These are phyloP conservation scores for Nyctanthes arbortristis DNA, from an alignment of 257 asterid genomes.

Conservation along the genomic window DNA sequence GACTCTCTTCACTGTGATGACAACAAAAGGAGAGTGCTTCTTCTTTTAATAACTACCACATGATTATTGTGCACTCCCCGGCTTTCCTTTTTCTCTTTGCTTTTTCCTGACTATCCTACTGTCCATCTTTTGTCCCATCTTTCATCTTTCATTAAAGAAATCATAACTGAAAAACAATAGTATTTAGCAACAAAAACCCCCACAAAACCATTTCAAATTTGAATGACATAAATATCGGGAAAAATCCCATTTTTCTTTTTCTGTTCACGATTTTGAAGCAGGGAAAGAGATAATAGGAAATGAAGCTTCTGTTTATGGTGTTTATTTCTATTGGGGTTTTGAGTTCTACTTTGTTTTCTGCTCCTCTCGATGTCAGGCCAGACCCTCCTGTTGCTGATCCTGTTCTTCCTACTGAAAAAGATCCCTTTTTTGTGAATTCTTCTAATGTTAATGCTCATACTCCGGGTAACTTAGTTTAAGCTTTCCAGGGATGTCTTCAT, in stretches of 20 bases:
- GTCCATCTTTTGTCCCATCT: constrained; percentile 50
- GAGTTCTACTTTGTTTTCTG: constrained; percentile 41
- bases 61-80: constrained; percentile 60
- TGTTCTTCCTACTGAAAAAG: constrained; percentile 77
- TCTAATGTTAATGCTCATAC: constrained; percentile 55
- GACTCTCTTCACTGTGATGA: constrained; percentile 27
- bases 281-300: no score
- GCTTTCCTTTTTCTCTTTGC: constrained; percentile 40
- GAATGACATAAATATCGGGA: constrained; percentile 20
- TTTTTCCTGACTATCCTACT: constrained; percentile 32
- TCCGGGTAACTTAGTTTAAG: constrained; percentile 67
- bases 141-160: constrained; percentile 25
- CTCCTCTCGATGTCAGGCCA: constrained; percentile 65
- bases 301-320: constrained; percentile 54
- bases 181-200: constrained; percentile 21
- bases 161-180: constrained; percentile 24
- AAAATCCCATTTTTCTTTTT: background rate
- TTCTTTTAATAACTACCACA: constrained; percentile 79
- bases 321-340: constrained; percentile 50
- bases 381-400: constrained; percentile 85
- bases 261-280: background rate
- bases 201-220: constrained; percentile 45
- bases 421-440: constrained; percentile 65
- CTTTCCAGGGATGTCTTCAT: background rate
- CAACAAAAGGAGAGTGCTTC: constrained; percentile 18